Conservation (phyloP, 208 protist genomes). For the Wallacemonas collosoma region DNA sequence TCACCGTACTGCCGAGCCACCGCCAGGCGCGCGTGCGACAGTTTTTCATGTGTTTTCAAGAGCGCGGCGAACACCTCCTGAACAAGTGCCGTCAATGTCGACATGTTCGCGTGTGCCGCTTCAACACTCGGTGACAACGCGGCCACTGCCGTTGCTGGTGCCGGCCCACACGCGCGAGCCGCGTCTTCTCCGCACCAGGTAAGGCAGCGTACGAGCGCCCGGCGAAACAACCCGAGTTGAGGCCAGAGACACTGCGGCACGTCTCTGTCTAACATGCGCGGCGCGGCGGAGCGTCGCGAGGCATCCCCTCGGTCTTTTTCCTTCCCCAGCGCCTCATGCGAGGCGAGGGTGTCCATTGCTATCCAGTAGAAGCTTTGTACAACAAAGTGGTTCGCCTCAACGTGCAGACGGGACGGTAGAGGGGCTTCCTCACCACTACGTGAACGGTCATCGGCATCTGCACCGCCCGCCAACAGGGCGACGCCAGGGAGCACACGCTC, state of each 20-base stretch:
- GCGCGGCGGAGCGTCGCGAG: background rate
- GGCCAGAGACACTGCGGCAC: conserved; percentile 52
- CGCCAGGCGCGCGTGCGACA: conserved; percentile 36
- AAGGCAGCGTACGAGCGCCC: conserved; percentile 56
- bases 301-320: background rate
- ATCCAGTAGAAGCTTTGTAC: conserved; percentile 65
- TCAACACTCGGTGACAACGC: background rate
- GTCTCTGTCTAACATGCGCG: conserved; percentile 61
- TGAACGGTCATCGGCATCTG: conserved; percentile 1
- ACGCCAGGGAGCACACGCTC: conserved; percentile 40
- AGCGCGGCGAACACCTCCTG: conserved; percentile 34
- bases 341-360: conserved; percentile 43
- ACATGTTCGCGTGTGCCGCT: background rate
- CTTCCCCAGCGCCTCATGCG: conserved; percentile 17
- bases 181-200: conserved; percentile 38
- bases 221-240: conserved; percentile 42
- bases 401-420: conserved; percentile 45
- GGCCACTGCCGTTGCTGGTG: background rate
- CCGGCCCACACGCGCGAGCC: background rate
- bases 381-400: conserved; percentile 69
- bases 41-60: conserved; percentile 51
- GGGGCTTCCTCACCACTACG: background rate
- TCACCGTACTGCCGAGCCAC: conserved; percentile 46
- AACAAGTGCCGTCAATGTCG: conserved; percentile 33
- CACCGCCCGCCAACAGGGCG: conserved; percentile 43